Conservation (phyloP, 345 rosid genomes). For the Pistacia integerrima region DNA sequence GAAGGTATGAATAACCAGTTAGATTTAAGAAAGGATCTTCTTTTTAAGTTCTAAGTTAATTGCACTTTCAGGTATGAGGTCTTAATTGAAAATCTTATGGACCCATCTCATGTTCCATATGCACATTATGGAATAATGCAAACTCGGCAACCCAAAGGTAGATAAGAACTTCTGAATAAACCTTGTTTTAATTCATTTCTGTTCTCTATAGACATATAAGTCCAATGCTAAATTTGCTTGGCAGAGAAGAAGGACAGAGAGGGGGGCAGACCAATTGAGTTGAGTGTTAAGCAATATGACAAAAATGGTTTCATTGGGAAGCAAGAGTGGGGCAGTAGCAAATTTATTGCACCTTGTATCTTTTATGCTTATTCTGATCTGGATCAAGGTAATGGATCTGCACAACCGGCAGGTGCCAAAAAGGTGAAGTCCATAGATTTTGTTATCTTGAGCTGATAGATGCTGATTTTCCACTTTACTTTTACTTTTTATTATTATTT, state of each 20-base stretch:
- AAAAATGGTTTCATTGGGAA: slow-evolving; percentile 56
- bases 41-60: background rate
- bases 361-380: slow-evolving; percentile 51
- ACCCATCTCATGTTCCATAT: slow-evolving; percentile 94
- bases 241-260: slow-evolving; percentile 79
- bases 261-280: slow-evolving; percentile 79
- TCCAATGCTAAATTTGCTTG: slow-evolving; percentile 15
- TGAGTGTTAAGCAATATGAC: slow-evolving; percentile 51
- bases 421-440: slow-evolving; percentile 34
- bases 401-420: slow-evolving; percentile 32
- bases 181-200: background rate
- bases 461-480: background rate
- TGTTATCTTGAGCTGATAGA: background rate
- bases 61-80: slow-evolving; percentile 71
- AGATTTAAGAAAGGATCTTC: background rate
- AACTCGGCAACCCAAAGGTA: slow-evolving; percentile 42
- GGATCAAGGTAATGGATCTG: slow-evolving; percentile 50
- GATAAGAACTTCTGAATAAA: slow-evolving; percentile 19
- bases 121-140: slow-evolving; percentile 81
- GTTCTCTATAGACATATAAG: background rate
- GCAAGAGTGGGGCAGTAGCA: slow-evolving; percentile 60
- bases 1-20: background rate
- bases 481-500: background rate
- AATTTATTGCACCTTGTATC: slow-evolving; percentile 74
- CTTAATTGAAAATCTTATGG: slow-evolving; percentile 83